Evolutionary conservation across 257 asterid genomes (phyloP), one percentile per base, ranked within the genome.

Genomic region (Capsicum baccatum): DNA sequence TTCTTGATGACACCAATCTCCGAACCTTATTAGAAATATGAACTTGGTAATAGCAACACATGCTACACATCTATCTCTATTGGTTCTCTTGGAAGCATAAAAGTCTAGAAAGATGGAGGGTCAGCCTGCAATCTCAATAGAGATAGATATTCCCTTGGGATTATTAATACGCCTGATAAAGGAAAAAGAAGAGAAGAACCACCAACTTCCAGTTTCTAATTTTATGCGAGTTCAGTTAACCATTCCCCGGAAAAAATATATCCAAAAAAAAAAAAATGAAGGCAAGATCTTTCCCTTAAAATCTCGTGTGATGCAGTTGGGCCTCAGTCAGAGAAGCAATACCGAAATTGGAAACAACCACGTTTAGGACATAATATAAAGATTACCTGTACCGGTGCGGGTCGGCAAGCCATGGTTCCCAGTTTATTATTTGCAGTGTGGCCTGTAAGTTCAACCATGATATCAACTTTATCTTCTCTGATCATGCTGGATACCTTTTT

Each of bases 371-470:
- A 74, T 74, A 21, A 78, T 21, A 26, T 14, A 78, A 82, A 83
- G 79, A 80, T 63, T 89, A 97, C 99, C 98, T 95, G 99, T 89
- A 97, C 91, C 84, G 99, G 99, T 11, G 99, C 98, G 83, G 99
- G 99, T 63, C 95, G 96, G 90, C 99, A 97, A 85, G 99, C 97
- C 99, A 97, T 91, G 96, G 88, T 95, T 87, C 99, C 99, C 93
- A 97, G 88, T 91, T 95, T 97, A 92, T 97, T 97, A 90, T 97
- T 97, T 80, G 99, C 99, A 59, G 99, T 97, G 88, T 95, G 99
- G 58, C 99, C 99, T 64, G 99, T 97, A 83, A 97, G 99, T 89
- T 97, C 99, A 66, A 95, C 97, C 92, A 97, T 91, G 89, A 97
- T 95, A 85, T 97, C 99, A 89, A 97, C 90, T 85, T 92, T 90